Evolutionary conservation across 2,329 filamentous ascomycete species (phyloP).

Genomic region (Chaetothyriales sp.): DNA sequence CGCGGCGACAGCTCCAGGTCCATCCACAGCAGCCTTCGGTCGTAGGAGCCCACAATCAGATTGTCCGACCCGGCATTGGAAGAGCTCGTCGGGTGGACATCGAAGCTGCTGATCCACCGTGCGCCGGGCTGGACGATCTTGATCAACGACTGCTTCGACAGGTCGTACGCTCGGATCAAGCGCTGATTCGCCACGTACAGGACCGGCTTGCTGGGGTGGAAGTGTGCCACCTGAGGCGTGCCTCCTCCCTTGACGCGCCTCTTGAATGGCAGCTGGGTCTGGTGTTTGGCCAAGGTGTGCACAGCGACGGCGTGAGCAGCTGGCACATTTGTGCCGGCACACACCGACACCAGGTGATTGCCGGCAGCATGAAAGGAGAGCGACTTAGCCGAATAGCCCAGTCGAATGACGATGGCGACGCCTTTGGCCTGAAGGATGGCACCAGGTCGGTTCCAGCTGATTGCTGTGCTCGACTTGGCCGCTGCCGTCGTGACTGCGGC

Average conservation of each 20-base stretch:
- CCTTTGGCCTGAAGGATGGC: conserved; percentile 57
- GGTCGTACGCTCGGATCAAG: conserved; percentile 83
- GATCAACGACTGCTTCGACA: conserved; percentile 78
- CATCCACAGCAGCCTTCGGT: conserved; percentile 88
- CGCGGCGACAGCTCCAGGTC: conserved; percentile 81
- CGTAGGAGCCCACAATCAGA: conserved; percentile 85
- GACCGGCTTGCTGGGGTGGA: conserved; percentile 83
- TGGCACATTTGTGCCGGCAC: conserved; percentile 45
- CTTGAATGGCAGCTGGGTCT: conserved; percentile 89
- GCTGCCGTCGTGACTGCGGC: conserved; percentile 52
- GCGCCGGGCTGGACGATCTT: conserved; percentile 90
- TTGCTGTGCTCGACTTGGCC: conserved; percentile 42
- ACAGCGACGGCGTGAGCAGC: conserved; percentile 62
- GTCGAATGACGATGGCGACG: conserved; percentile 66
- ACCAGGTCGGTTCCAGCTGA: conserved; percentile 72
- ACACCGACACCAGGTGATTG: conserved; percentile 87
- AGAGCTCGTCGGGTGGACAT: conserved; percentile 70
- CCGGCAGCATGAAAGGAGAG: conserved; percentile 89
- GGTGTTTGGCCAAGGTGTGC: conserved; percentile 87
- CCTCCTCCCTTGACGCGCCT: conserved; percentile 55
- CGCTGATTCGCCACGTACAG: conserved; percentile 96
- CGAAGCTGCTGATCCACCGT: conserved; percentile 86
- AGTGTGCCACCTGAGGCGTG: conserved; percentile 73
- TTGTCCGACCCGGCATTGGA: conserved; percentile 91
- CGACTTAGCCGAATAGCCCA: conserved; percentile 69